Percentiles rank a stretch among this genome's conserved stretches.
phyloP scores from a whole-genome alignment of 495 filamentous ascomycete species.

The Aspergillus steynii region DNA sequence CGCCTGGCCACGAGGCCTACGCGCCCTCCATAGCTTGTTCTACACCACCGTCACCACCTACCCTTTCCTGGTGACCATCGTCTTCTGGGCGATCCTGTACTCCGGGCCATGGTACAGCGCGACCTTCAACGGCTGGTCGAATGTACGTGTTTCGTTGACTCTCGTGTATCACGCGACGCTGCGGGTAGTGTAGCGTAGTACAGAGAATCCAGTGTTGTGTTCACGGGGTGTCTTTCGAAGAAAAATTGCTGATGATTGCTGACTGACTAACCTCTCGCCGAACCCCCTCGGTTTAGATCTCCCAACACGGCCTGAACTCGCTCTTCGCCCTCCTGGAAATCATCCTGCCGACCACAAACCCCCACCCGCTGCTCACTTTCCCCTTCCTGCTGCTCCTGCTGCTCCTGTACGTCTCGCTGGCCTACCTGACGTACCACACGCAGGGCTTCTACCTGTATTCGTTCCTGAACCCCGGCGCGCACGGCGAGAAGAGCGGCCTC shows the following conservation, averaged over 20 bases:
- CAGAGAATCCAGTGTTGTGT: no score
- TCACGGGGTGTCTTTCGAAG: no score
- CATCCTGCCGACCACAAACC: constrained; percentile 58
- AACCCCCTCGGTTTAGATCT: constrained; percentile 47
- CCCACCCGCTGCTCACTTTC: constrained; percentile 45
- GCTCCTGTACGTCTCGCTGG: constrained; percentile 68
- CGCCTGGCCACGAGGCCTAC: constrained; percentile 60
- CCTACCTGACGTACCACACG: constrained; percentile 69
- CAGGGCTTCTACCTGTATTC: constrained; percentile 73
- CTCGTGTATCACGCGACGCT: no score
- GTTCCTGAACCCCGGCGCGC: constrained; percentile 63
- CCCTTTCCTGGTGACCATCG: constrained; percentile 67
- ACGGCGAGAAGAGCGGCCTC: constrained; percentile 41
- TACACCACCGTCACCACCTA: constrained; percentile 67
- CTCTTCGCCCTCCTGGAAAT: constrained; percentile 73
- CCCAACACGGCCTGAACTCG: constrained; percentile 72
- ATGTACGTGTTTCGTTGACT: constrained; percentile 43
- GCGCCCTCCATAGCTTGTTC: constrained; percentile 63
- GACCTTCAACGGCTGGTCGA: constrained; percentile 61
- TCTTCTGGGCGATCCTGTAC: constrained; percentile 51
- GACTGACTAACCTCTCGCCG: constrained; percentile 2
- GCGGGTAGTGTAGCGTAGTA: no score
- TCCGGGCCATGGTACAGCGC: constrained; percentile 50
- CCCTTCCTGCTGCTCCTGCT: constrained; percentile 51
- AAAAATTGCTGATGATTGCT: no score